Base-by-base conservation (phyloP, 441 rosid genomes). In the Daphne laureola region DNA sequence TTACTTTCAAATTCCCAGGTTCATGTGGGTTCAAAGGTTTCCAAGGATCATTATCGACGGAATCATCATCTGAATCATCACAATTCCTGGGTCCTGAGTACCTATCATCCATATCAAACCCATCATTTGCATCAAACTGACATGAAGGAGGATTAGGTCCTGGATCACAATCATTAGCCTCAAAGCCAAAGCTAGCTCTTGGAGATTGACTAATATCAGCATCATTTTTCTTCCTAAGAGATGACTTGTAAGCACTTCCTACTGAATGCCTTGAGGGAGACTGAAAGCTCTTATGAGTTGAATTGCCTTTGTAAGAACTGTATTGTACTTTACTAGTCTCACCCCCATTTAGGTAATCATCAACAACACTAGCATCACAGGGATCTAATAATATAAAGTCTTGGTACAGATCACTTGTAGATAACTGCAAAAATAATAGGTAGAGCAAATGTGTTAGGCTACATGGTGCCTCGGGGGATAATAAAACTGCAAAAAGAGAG, bases 1-100 rank as follows among this genome's bases (percentile, higher is more conserved):
- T 88, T 67, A 82, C 81, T 84, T 82, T 92, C 67, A 88, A 64
- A 58, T 68, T 84, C 80, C 98, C 96, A 38, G 82, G 78, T 66
- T 84, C 98, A 74, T 92, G 89, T 47, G 96, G 96, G 73, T 86
- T 84, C 66, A 92, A 49, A 68, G 91, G 95, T 71, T 84, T 84
- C 96, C 98, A 92, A 8, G 91, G 98, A 74, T 91, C 87, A 57
- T 74, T 76, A 18, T 79, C 81, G 11, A 7, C 7, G 38, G 38
- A 7, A 40, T 71, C 74, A 45, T 65, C 78, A 72, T 81, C 89
- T 54, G 83, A 70, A 66, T 78, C 82, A 61, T 72, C 79, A 23
- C 62, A 21, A 69, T 78, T 65, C 67, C 66, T 54, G 51, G 85
- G 72, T 66, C 72, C 88, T 59, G 78, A 71, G 73, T 68, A 61